Evolutionary conservation across 805 yeast species (phyloP).

Genomic region (Lipomyces spencermartinsiae): DNA sequence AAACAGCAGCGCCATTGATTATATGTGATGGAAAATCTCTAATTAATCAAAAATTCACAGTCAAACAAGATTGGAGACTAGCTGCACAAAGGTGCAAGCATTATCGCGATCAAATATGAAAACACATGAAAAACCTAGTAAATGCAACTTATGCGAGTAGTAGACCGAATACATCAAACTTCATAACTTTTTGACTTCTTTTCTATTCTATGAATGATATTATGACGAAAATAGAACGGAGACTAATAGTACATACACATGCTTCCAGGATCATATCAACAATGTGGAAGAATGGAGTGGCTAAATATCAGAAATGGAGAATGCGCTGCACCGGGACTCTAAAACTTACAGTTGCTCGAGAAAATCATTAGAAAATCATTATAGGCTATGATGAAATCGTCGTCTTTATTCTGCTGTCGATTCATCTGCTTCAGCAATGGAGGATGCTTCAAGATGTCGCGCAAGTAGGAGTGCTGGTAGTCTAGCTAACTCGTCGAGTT

Average conservation of each 20-base stretch:
- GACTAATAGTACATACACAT: neutral
- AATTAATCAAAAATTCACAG: neutral
- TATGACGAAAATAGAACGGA: neutral
- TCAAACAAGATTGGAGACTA: neutral
- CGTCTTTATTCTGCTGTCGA: neutral
- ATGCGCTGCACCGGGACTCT: neutral
- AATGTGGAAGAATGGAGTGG: neutral
- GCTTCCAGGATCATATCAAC: neutral
- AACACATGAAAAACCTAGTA: neutral
- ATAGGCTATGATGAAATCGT: neutral
- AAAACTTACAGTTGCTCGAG: neutral
- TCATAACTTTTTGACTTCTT: neutral
- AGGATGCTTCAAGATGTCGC: slow-evolving; percentile 16
- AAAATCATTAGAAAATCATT: neutral
- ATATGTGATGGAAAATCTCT: neutral
- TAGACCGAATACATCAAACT: neutral
- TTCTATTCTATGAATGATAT: neutral
- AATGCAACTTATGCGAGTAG: neutral
- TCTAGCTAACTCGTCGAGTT: slow-evolving; percentile 34
- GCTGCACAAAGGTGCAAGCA: too few species aligned
- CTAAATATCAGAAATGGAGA: too few species aligned
- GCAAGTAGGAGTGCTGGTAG: slow-evolving; percentile 34
- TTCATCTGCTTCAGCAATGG: neutral
- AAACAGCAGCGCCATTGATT: neutral
- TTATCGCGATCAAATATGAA: neutral